A percentile compares a stretch with the other conserved stretches of the same genome.
phyloP scores from a whole-genome alignment of 495 filamentous ascomycete genomes.

The Lasiosphaeris hirsuta region DNA sequence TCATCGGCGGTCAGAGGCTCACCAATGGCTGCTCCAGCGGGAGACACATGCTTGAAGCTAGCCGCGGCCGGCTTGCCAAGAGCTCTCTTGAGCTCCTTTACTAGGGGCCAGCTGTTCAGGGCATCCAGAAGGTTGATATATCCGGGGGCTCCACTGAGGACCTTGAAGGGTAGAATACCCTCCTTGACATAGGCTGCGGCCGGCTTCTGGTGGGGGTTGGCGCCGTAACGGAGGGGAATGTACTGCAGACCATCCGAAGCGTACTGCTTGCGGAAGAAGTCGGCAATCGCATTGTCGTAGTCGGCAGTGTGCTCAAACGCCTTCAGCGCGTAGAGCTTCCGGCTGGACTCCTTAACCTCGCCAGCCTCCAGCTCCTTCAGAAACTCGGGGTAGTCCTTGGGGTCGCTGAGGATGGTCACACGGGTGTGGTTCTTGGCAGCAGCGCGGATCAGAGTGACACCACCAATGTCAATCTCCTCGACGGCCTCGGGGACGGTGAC shows the following conservation, averaged over 20 bases:
- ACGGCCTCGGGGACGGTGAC: constrained; percentile 95
- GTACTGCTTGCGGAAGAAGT: constrained; percentile 97
- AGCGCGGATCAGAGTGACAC: constrained; percentile 91
- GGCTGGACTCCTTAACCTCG: constrained; percentile 75
- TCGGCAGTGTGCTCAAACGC: constrained; percentile 98
- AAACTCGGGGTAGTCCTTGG: constrained; percentile 89
- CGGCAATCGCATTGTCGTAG: constrained; percentile 90
- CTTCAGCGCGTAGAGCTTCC: constrained; percentile 88
- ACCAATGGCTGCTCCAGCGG: constrained; percentile 92
- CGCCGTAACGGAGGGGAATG: constrained; percentile 83
- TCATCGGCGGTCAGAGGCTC: constrained; percentile 79
- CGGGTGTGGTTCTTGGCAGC: constrained; percentile 96
- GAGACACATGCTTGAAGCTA: constrained; percentile 98
- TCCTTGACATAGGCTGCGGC: constrained; percentile 76
- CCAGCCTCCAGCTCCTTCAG: constrained; percentile 83
- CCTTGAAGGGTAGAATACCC: constrained; percentile 86
- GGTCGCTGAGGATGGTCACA: constrained; percentile 93
- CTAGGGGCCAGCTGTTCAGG: constrained; percentile 92
- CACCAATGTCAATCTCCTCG: constrained; percentile 97
- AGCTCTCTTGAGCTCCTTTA: constrained; percentile 91
- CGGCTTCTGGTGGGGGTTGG: constrained; percentile 96
- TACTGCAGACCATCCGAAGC: constrained; percentile 81
- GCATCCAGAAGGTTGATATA: constrained; percentile 97
- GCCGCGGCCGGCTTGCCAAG: constrained; percentile 88
- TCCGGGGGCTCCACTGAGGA: constrained; percentile 85